Evolutionary conservation across 1,284 basidiomycete species (phyloP).

Genomic region (Ustilago nuda): DNA sequence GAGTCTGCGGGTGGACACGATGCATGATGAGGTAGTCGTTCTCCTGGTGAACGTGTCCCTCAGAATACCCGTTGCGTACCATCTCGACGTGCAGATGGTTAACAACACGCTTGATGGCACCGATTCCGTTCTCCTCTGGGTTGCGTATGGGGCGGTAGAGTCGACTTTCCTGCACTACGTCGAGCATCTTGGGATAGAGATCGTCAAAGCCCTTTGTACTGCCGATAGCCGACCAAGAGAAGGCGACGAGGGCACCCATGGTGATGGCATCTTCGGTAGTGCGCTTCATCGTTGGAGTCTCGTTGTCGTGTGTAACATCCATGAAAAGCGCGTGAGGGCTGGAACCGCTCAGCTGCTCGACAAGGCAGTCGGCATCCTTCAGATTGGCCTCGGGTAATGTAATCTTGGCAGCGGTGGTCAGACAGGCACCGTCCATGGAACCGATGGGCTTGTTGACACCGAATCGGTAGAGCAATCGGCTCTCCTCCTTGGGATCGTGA

Average conservation of each 20-base stretch:
- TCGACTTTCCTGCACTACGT: constrained; percentile 60
- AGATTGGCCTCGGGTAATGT: constrained; percentile 43
- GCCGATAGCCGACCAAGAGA: constrained; percentile 65
- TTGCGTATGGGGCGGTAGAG: constrained; percentile 45
- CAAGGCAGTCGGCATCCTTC: constrained; percentile 37
- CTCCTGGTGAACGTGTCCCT: constrained; percentile 65
- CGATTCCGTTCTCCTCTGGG: constrained; percentile 55
- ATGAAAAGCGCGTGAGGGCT: constrained; percentile 65
- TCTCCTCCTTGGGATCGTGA: constrained; percentile 64
- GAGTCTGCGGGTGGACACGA: constrained; percentile 63
- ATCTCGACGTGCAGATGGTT: constrained; percentile 65
- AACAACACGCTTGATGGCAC: constrained; percentile 56
- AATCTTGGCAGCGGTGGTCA: constrained; percentile 73
- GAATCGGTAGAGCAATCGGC: constrained; percentile 61
- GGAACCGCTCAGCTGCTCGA: constrained; percentile 58
- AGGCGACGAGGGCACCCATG: constrained; percentile 64
- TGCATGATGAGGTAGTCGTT: constrained; percentile 62
- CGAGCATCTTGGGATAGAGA: constrained; percentile 60
- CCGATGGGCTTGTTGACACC: constrained; percentile 66
- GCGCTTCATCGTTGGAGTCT: constrained; percentile 62
- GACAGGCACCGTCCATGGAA: constrained; percentile 60
- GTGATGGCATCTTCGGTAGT: constrained; percentile 65
- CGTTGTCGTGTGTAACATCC: constrained; percentile 66
- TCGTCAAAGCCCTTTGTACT: constrained; percentile 65
- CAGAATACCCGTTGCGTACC: constrained; percentile 57